A percentile compares a stretch with the other conserved stretches of the same genome.
These are phyloP conservation scores for Xylariaceae sp. DNA, from an alignment of 2,329 filamentous ascomycete genomes.

Conservation along the genomic window DNA sequence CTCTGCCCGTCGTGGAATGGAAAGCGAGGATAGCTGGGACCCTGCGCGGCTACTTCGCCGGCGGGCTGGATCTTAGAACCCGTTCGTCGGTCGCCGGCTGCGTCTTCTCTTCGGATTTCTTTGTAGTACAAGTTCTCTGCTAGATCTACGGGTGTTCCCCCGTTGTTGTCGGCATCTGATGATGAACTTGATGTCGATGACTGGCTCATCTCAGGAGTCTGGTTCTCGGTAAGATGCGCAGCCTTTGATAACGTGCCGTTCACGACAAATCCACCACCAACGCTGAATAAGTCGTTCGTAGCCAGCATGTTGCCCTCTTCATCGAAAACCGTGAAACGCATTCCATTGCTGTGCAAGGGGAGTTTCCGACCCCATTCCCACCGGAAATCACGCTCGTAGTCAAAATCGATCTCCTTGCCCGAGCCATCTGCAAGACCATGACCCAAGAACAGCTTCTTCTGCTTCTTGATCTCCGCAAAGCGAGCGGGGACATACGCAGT, in stretches of 20 bases:
- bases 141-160: slow-evolving; percentile 42
- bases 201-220: slow-evolving; percentile 13
- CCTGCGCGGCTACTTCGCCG: slow-evolving; percentile 22
- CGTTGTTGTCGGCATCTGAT: slow-evolving; percentile 22
- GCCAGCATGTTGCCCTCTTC: slow-evolving; percentile 42
- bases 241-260: slow-evolving; percentile 45
- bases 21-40: slow-evolving; percentile 36
- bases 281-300: slow-evolving; percentile 47
- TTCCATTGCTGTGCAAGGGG: slow-evolving; percentile 48
- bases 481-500: slow-evolving; percentile 44
- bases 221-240: slow-evolving; percentile 20
- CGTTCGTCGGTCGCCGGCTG: slow-evolving; percentile 41
- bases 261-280: slow-evolving; percentile 49
- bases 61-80: slow-evolving; percentile 36
- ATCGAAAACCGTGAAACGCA: slow-evolving; percentile 48
- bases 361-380: slow-evolving; percentile 50
- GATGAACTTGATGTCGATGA: slow-evolving; percentile 23
- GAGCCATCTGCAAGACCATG: slow-evolving; percentile 36
- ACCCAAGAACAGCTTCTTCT: slow-evolving; percentile 41
- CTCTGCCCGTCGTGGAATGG: slow-evolving; percentile 44
- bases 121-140: slow-evolving; percentile 50
- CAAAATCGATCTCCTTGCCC: slow-evolving; percentile 44
- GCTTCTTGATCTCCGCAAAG: slow-evolving; percentile 42
- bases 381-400: slow-evolving; percentile 44
- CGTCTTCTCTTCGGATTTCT: slow-evolving; percentile 43